These are phyloP conservation scores for Aspergillus sp. DNA, from an alignment of 2,329 filamentous ascomycete genomes.

Conservation along the genomic window DNA sequence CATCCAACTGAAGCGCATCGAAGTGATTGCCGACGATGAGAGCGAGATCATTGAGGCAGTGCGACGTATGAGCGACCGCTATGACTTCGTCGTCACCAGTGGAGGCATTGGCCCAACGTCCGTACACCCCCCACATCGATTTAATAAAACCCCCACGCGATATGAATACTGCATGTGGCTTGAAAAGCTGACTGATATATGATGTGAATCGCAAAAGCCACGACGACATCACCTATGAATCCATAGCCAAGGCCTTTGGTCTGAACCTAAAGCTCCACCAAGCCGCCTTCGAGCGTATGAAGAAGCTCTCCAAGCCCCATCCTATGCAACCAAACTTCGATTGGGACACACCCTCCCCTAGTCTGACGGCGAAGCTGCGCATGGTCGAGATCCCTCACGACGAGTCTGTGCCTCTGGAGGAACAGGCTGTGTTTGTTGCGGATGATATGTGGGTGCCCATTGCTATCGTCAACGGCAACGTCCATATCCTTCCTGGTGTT, in stretches of 20 bases:
- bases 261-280: constrained; percentile 76
- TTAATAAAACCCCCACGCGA: not conserved
- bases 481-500: constrained; percentile 90
- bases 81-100: constrained; percentile 93
- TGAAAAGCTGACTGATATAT: constrained; percentile 9
- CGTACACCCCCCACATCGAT: constrained; percentile 36
- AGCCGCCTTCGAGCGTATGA: constrained; percentile 79
- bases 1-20: constrained; percentile 76
- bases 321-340: constrained; percentile 73
- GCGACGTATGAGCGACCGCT: constrained; percentile 79
- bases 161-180: not conserved
- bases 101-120: constrained; percentile 95
- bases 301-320: constrained; percentile 71
- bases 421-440: constrained; percentile 76
- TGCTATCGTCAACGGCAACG: constrained; percentile 83
- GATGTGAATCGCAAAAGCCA: constrained; percentile 59
- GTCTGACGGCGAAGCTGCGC: constrained; percentile 76
- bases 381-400: constrained; percentile 90
- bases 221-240: constrained; percentile 96
- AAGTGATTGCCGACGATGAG: constrained; percentile 93
- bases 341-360: constrained; percentile 80
- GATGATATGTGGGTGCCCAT: constrained; percentile 92
- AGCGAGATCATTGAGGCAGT: constrained; percentile 86
- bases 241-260: constrained; percentile 85
- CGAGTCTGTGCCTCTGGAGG: constrained; percentile 60